Percentiles rank a stretch among this genome's conserved stretches.
Conservation (phyloP, 345 rosid genomes). For the Populus davidiana region DNA sequence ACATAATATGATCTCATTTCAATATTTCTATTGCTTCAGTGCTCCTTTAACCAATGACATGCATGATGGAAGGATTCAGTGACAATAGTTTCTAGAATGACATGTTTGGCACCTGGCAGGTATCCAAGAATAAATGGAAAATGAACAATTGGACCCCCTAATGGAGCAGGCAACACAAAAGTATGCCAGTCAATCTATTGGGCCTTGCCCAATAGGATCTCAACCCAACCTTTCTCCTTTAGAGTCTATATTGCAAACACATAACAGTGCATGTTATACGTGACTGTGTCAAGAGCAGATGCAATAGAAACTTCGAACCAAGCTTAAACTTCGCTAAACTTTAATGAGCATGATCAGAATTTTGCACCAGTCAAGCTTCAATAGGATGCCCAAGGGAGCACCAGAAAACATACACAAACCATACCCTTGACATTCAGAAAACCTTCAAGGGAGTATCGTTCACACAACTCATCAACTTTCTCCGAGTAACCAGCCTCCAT, state of each 20-base stretch:
- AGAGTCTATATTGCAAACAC: not conserved
- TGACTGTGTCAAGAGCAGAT: not conserved
- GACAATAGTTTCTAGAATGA: not conserved
- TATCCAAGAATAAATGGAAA: not conserved
- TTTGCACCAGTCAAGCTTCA: constrained; percentile 3
- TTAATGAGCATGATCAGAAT: not conserved
- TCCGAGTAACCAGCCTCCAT: constrained; percentile 96
- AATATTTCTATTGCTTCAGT: not conserved
- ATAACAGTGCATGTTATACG: not conserved
- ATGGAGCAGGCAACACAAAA: too few relatives aligned
- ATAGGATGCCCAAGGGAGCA: constrained; percentile 1
- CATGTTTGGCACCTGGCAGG: not conserved
- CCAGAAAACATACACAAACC: not conserved
- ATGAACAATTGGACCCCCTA: not conserved
- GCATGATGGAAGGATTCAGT: not conserved
- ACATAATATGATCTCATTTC: not conserved
- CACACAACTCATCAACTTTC: constrained; percentile 89
- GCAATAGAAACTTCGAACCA: not conserved
- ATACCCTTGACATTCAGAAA: constrained; percentile 53
- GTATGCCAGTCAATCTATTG: not conserved
- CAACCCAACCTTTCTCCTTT: not conserved
- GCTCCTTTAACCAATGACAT: not conserved
- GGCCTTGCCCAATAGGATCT: not conserved
- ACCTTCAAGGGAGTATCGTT: constrained; percentile 72
- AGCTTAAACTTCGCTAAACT: not conserved